Evolutionary conservation across 768 basidiomycete genomes (phyloP), one percentile per base, ranked within the genome.

Genomic region (Rhodotorula paludigena): DNA sequence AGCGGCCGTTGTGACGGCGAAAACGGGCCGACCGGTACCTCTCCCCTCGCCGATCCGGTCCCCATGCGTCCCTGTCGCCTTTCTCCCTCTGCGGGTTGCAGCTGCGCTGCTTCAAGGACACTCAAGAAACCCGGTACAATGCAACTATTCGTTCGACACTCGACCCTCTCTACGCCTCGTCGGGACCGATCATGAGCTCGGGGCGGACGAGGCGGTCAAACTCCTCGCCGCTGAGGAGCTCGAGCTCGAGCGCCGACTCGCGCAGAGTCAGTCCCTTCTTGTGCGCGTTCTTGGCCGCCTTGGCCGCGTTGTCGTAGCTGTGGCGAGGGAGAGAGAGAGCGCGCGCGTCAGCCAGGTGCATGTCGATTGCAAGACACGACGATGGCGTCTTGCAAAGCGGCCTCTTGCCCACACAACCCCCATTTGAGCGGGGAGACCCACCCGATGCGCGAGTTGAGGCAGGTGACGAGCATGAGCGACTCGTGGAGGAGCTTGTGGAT

Each of bases 261-360:
- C 94, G 98, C 78, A 98, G 77, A 66, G 96, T 98, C 56, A 87
- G 89, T 35, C 96, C 96, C 80, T 99, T 92, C 79, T 89, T 91
- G 83, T 98, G 96, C n/a, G 96, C 96, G 79, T 98, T 98, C 85
- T 99, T 99, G 36, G 96, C 96, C 76, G 89, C 91, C 81, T 90
- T 92, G 57, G 96, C 96, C 57, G 98, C 96, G 80, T 96, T 38
- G 44, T 62, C 61, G 44, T 49, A 39, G 18, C 54, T 44, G 45
- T 28, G 16, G 7, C 30, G n/a, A 45, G 33, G 49, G 39, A 25
- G 10, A n/a, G n/a, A 36, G 41, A 23, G 18, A 54, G 28, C 23
- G 23, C 21, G 51, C 33, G 28, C 32, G 14, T n/a, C n/a, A n/a
- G n/a, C n/a, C n/a, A n/a, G n/a, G n/a, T n/a, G n/a, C n/a, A n/a